Percentiles rank a stretch among this genome's conserved stretches.
These are phyloP conservation scores for Emydomyces testavorans DNA, from an alignment of 2,329 filamentous ascomycete genomes.

Conservation along the genomic window DNA sequence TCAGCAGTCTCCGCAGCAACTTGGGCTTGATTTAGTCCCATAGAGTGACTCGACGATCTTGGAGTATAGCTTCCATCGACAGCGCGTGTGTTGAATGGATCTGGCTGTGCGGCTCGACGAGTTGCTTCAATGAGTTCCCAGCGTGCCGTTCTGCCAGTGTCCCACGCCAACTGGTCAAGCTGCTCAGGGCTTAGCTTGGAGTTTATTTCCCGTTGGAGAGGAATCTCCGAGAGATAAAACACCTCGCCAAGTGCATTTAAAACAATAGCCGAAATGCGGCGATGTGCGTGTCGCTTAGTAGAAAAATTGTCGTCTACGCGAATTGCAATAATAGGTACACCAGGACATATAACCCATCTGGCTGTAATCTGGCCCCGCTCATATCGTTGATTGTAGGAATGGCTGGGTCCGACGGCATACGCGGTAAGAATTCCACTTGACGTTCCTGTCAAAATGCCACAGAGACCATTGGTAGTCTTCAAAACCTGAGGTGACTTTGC, in stretches of 20 bases:
- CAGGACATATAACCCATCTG: slow-evolving; percentile 81
- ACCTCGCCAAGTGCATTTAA: slow-evolving; percentile 88
- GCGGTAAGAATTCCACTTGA: slow-evolving; percentile 71
- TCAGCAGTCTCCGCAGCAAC: slow-evolving; percentile 65
- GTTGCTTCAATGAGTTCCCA: slow-evolving; percentile 76
- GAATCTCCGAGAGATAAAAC: slow-evolving; percentile 67
- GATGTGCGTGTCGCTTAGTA: slow-evolving; percentile 53
- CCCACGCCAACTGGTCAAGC: slow-evolving; percentile 60
- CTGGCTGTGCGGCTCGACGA: slow-evolving; percentile 56
- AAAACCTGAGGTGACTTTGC: slow-evolving; percentile 68
- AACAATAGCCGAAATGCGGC: slow-evolving; percentile 80
- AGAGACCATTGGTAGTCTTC: slow-evolving; percentile 59
- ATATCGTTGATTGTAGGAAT: slow-evolving; percentile 50
- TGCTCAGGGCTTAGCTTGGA: slow-evolving; percentile 41
- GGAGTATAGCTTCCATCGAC: slow-evolving; percentile 69
- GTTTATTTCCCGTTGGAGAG: slow-evolving; percentile 43
- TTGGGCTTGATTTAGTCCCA: slow-evolving; percentile 60
- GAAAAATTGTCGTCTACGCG: slow-evolving; percentile 75
- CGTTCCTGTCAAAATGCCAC: slow-evolving; percentile 74
- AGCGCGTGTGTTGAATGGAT: slow-evolving; percentile 59
- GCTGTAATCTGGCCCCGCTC: slow-evolving; percentile 68
- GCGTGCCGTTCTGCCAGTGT: slow-evolving; percentile 61
- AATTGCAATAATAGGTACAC: slow-evolving; percentile 79
- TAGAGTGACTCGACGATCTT: slow-evolving; percentile 60
- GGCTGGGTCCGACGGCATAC: slow-evolving; percentile 59